Evolutionary conservation across 305 asterid genomes (phyloP), one percentile per base, ranked within the genome.

Genomic region (Fraxinus xanthoxyloides): DNA sequence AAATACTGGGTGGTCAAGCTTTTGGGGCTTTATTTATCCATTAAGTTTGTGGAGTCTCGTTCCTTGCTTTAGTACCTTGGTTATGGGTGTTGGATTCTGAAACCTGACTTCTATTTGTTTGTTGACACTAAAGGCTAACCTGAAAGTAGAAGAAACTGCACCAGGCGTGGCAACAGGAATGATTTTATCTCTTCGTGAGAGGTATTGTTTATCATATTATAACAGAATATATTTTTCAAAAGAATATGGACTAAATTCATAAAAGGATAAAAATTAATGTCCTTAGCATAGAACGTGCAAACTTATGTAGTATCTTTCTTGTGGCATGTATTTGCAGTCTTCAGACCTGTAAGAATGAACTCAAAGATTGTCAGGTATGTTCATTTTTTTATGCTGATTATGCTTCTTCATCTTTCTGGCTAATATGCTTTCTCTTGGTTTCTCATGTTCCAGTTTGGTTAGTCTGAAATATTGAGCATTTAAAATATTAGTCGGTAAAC

Each of bases 101-200:
- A 70, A 46, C 51, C 30, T 48, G 38, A 36, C 56, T 78, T 38
- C 12, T 13, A 38, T 38, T 79, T 36, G 17, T 72, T 65, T 48
- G 51, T 51, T 72, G 72, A 51, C n/a, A 13, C 72, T 4, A 17
- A 76, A 92, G 98, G 90, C 75, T 85, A 89, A 82, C 79, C 36
- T 85, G 77, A 94, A 92, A 84, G 91, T 89, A 70, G 98, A 91
- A 84, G 97, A 91, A 85, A 91, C 97, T 85, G 92, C 98, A 35
- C 97, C 96, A 12, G 97, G 98, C 63, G 92, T 85, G 77, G 91
- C 96, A 36, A 94, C 98, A 17, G 98, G 98, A 88, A 94, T 92
- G 96, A 94, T 94, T 81, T 87, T 92, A 89, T 90, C 98, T 80
- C 97, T 94, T 86, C 98, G 98, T 24, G 97, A 92, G 87, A 94